Evolutionary conservation across 2,329 filamentous ascomycete species (phyloP).

Genomic region (Ophiostoma sp.): DNA sequence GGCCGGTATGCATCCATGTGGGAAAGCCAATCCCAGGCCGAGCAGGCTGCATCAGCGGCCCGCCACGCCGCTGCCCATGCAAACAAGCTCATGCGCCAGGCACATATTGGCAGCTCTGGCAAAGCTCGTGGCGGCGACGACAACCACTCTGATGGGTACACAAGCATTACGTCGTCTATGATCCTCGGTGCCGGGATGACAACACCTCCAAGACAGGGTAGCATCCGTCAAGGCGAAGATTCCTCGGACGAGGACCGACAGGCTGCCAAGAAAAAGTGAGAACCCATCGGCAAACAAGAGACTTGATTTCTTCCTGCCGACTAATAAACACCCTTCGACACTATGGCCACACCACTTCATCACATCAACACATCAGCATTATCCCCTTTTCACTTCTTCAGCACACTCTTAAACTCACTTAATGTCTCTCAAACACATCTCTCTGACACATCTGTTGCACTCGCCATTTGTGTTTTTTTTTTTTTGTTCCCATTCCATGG

Average conservation of each 20-base stretch:
- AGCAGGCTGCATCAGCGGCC: slow-evolving; percentile 57
- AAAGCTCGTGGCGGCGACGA: slow-evolving; percentile 31
- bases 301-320: slow-evolving; percentile 1
- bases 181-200: slow-evolving; percentile 36
- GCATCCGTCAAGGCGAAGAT: slow-evolving; percentile 23
- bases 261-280: slow-evolving; percentile 3
- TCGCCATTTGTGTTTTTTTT: background rate
- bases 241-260: slow-evolving; percentile 25
- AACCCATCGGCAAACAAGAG: background rate
- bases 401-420: slow-evolving; percentile 5
- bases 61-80: slow-evolving; percentile 40
- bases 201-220: slow-evolving; percentile 31
- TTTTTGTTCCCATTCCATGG: too few species aligned
- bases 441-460: background rate
- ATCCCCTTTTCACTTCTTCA: background rate
- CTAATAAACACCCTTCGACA: background rate
- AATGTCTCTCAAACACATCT: background rate
- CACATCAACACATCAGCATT: background rate
- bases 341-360: background rate
- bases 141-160: slow-evolving; percentile 43
- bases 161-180: slow-evolving; percentile 43
- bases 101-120: slow-evolving; percentile 40
- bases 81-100: slow-evolving; percentile 45
- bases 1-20: slow-evolving; percentile 82
- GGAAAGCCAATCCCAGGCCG: slow-evolving; percentile 63